Evolutionary conservation across 371 early-diverging fungal genomes (phyloP), one percentile per base, ranked within the genome.

Genomic region (Smittium mucronatum): DNA sequence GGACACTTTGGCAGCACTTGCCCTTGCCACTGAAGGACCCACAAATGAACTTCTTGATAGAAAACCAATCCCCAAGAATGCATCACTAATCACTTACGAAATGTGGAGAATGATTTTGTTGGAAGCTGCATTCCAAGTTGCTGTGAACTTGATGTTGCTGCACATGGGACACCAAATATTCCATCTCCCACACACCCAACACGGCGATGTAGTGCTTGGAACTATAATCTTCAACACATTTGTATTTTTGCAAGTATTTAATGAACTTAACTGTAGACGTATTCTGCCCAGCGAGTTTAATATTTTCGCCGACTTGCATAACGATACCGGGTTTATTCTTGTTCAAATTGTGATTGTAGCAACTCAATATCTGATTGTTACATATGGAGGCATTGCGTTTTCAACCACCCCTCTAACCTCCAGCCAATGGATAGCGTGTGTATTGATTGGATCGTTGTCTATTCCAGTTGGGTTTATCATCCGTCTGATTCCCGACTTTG

Each of bases 171-270:
- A 82, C 25, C 75, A 80, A 29, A 72, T 89, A 68, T 92, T 91
- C 81, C 82, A 86, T 36, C 80, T 88, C 31, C 76, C 76, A 2
- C 76, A 79, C 47, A 69, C 76, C 36, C 70, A 68, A 0, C 83
- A 84, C 21, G 72, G 73, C 29, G 58, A 69, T 1, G 73, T 74
- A 8, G 81, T 86, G 26, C 81, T 91, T 69, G 85, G 84, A 65
- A 89, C 94, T 16, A 82, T 95, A 74, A 87, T 97, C 16, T 98
- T 97, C 83, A 98, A 98, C 78, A 78, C 88, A 21, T 98, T 98
- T 82, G 93, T 97, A 47, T 92, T 95, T 76, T 78, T 93, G 47
- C 97, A 97, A 81, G 80, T 97, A n/a, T 95, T 97, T 76, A 95
- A 94, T 77, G 89, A 89, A 73, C 82, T 91, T 80, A 91, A 91